Conservation (phyloP, 2,329 filamentous ascomycete genomes). For the Colletotrichum zoysiae region DNA sequence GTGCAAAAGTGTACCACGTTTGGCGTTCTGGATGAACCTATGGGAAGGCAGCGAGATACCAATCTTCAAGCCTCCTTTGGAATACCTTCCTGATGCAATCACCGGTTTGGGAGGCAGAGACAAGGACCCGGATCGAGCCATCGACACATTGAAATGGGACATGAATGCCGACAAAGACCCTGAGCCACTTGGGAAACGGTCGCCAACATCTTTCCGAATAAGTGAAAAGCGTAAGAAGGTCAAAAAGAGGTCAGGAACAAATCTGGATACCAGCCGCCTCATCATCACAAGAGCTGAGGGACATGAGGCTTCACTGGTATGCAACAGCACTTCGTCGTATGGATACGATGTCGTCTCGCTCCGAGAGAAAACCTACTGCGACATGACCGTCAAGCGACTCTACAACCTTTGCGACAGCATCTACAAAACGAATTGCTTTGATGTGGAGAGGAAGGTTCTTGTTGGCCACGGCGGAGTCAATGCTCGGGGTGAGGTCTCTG, state of each 20-base stretch:
- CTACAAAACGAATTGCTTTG: conserved; percentile 4
- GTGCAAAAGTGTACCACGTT: conserved; percentile 44
- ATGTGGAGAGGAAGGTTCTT: conserved; percentile 11
- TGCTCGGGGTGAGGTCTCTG: conserved; percentile 6
- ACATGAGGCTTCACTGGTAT: conserved; percentile 50
- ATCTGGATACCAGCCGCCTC: conserved; percentile 36
- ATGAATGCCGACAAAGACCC: conserved; percentile 20
- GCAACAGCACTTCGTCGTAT: conserved; percentile 46
- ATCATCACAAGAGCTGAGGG: conserved; percentile 43
- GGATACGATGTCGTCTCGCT: conserved; percentile 51
- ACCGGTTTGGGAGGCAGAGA: conserved; percentile 34
- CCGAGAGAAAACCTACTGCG: conserved; percentile 49
- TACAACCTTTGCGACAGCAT: conserved; percentile 46
- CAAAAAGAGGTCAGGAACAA: conserved; percentile 9
- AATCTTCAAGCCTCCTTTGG: conserved; percentile 45
- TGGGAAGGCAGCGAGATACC: conserved; percentile 44
- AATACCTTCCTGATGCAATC: conserved; percentile 42
- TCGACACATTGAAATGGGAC: conserved; percentile 40
- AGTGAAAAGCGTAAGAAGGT: not conserved
- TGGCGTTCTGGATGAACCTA: conserved; percentile 42
- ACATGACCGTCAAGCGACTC: conserved; percentile 48
- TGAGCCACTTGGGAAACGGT: not conserved
- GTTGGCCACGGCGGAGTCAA: conserved; percentile 11
- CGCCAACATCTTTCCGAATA: not conserved
- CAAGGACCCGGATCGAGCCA: conserved; percentile 37